A percentile compares a stretch with the other conserved stretches of the same genome.
phyloP scores from a whole-genome alignment of 2,329 filamentous ascomycete species.

The Ceratocystis ficicola region DNA sequence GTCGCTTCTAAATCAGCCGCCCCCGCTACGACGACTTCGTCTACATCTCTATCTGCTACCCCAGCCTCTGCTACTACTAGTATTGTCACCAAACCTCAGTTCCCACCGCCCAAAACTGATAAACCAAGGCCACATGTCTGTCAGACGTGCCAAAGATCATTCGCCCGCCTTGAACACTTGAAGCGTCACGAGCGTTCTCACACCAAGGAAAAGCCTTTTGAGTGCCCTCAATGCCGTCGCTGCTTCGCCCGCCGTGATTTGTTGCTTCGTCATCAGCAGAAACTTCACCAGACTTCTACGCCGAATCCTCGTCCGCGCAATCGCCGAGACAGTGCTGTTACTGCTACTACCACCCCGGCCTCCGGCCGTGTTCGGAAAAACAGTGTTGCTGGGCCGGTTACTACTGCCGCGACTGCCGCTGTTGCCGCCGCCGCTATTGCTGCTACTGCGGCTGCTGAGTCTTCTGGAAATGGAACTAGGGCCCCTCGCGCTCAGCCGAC shows the following conservation, averaged over 20 bases:
- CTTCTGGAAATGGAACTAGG: neutral
- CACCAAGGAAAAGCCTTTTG: conserved; percentile 97
- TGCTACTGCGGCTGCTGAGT: neutral
- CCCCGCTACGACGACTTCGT: neutral
- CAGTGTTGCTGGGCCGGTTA: conserved; percentile 56
- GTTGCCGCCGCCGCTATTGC: conserved; percentile 45
- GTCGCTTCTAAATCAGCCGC: neutral
- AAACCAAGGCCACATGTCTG: conserved; percentile 94
- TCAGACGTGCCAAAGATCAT: conserved; percentile 78
- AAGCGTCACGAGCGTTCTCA: conserved; percentile 97
- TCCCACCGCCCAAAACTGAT: conserved; percentile 85
- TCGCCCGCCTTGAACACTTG: conserved; percentile 87
- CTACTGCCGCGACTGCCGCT: conserved; percentile 33
- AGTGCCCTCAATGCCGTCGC: conserved; percentile 85
- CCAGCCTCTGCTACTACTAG: conserved; percentile 36
- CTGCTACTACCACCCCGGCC: conserved; percentile 47
- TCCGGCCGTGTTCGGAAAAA: conserved; percentile 74
- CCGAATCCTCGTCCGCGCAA: conserved; percentile 77
- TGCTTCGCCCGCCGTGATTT: conserved; percentile 92
- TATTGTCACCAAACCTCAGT: conserved; percentile 32
- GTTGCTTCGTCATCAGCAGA: conserved; percentile 90
- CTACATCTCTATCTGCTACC: conserved; percentile 34
- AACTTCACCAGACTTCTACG: conserved; percentile 86
- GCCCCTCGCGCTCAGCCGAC: neutral
- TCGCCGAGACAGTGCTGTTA: conserved; percentile 77